Conservation (phyloP, 179 eudicot genomes). For the Patellifolia procumbens region DNA sequence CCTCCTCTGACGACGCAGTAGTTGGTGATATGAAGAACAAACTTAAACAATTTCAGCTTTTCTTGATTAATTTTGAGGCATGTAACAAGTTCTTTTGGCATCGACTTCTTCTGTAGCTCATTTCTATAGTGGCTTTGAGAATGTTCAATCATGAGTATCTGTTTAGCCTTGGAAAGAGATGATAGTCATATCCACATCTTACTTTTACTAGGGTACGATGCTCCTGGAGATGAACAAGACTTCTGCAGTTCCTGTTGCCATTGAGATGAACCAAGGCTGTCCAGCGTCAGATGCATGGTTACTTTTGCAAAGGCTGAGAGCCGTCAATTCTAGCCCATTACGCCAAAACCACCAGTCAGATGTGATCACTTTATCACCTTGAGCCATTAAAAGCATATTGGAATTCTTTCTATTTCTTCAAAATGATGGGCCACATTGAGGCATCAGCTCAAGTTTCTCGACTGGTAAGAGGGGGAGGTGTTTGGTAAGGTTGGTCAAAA, state of each 20-base stretch:
- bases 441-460: not conserved
- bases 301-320: slow-evolving; percentile 63
- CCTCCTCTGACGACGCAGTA: slow-evolving; percentile 48
- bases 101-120: not conserved
- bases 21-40: slow-evolving; percentile 49
- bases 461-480: not conserved
- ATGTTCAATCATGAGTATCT: not conserved
- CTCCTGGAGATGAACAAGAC: slow-evolving; percentile 55
- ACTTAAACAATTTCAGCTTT: slow-evolving; percentile 52
- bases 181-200: not conserved
- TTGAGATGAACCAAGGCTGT: slow-evolving; percentile 74
- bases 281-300: slow-evolving; percentile 62
- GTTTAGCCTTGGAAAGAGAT: not conserved
- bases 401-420: not conserved
- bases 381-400: slow-evolving; percentile 12
- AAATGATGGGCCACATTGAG: not conserved
- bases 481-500: not conserved
- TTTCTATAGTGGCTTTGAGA: not conserved
- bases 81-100: slow-evolving; percentile 11
- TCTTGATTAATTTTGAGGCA: slow-evolving; percentile 82
- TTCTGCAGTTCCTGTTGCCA: slow-evolving; percentile 56
- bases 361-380: slow-evolving; percentile 68
- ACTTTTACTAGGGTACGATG: slow-evolving; percentile 68
- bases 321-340: slow-evolving; percentile 32
- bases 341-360: slow-evolving; percentile 31